Evolutionary conservation across 805 yeast genomes (phyloP), one percentile per base, ranked within the genome.

Genomic region (Alloascoidea hylecoeti): DNA sequence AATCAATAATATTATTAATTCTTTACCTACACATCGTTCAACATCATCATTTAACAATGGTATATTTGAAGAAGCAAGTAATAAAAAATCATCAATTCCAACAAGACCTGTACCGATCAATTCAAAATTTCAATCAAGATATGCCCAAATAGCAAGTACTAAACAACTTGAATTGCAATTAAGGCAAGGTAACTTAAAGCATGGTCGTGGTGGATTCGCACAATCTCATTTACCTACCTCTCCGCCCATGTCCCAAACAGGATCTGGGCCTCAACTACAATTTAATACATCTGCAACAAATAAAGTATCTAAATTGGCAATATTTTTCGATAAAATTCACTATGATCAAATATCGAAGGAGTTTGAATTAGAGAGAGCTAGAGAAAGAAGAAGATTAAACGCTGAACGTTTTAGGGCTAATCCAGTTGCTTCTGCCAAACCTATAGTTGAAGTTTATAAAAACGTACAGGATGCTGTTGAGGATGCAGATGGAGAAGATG

Each of bases 381-480:
- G 66, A 35, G 95, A 89, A 51, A 68, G 85, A 42, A 61, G 68
- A 40, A 75, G 78, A 43, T 51, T 83, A 34, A 65, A 72, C 34
- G 64, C 60, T 44, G 67, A 75, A 46, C 70, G 78, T 47, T 73
- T 75, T 51, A 65, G 76, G 42, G 84, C 89, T 0, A 61, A 66
- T 12, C 86, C 92, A 4, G 71, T 84, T 37, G 73, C 75, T 16
- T 70, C 76, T 1, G 75, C 92, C 1, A 77, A 72, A 42, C 97
- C 98, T 0, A 79, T 84, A 40, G 96, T 88, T 16, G 96, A 88
- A 48, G 80, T 92, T 17, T 92, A 81, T 52, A 77, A 84, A 46
- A 78, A 83, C 49, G 92, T 83, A 9, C 76, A 78, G 42, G 96
- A 88, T 57, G 96, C 94, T 1, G 92, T 85, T 4, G 80, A 72